Evolutionary conservation across 208 protist genomes (phyloP).

Genomic region (Leishmania tropica): DNA sequence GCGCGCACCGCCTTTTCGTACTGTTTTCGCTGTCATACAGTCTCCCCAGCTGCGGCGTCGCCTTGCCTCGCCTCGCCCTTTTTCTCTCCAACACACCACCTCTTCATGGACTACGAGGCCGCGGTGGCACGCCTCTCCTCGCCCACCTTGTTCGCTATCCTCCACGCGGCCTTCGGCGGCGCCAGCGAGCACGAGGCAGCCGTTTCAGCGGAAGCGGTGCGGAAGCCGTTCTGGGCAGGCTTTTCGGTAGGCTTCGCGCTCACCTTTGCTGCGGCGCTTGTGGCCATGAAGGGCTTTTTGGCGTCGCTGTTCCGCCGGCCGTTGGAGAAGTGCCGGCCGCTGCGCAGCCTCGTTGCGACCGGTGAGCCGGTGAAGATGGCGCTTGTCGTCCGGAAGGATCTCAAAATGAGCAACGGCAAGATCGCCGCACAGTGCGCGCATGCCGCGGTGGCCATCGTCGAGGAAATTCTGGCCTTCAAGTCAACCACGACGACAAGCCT

Average conservation of each 20-base stretch:
- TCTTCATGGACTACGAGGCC: constrained; percentile 12
- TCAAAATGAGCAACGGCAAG: constrained; percentile 97
- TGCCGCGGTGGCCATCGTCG: constrained; percentile 90
- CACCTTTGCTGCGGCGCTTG: constrained; percentile 17
- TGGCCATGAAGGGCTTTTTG: not conserved
- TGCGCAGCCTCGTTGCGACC: constrained; percentile 18
- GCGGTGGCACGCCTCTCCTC: constrained; percentile 4
- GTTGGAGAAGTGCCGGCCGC: constrained; percentile 9
- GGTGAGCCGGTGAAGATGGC: constrained; percentile 90
- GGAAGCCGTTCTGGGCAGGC: constrained; percentile 17
- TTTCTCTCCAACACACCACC: not conserved
- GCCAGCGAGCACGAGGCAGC: not conserved
- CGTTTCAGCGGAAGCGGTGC: not conserved
- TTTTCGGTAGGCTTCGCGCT: constrained; percentile 6
- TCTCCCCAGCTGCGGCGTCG: not conserved
- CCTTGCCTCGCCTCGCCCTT: not conserved
- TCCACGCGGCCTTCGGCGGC: constrained; percentile 1
- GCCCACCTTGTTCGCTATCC: not conserved
- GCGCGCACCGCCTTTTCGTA: not conserved
- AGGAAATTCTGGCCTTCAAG: constrained; percentile 44
- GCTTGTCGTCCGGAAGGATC: constrained; percentile 92
- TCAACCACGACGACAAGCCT: not conserved
- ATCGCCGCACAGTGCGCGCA: constrained; percentile 96
- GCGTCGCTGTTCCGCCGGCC: constrained; percentile 18
- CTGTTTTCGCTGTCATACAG: too few species aligned